phyloP scores from a whole-genome alignment of 1,139 yeast species.

The Magnusiomyces fungicola region DNA sequence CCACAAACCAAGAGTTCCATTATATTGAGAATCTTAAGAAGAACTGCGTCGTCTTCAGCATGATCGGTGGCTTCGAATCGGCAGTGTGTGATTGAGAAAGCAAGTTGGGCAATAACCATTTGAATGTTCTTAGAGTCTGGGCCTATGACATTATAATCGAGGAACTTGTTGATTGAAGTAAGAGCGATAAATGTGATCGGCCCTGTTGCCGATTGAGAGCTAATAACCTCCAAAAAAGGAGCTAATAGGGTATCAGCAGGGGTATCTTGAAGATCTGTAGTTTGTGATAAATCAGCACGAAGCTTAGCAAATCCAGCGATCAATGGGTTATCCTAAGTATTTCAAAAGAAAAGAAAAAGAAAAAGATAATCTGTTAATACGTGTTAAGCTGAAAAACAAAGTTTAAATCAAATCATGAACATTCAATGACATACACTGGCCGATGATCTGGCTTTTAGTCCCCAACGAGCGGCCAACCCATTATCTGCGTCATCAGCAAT shows the following conservation, averaged over 20 bases:
- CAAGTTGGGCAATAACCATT: conserved; percentile 48
- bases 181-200: conserved; percentile 77
- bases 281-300: conserved; percentile 58
- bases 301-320: conserved; percentile 76
- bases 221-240: conserved; percentile 82
- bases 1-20: conserved; percentile 62
- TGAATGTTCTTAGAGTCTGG: conserved; percentile 42
- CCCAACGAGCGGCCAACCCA: conserved; percentile 27
- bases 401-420: background rate
- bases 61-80: conserved; percentile 95
- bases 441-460: conserved; percentile 13
- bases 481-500: conserved; percentile 3
- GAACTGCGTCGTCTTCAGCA: conserved; percentile 84
- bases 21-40: conserved; percentile 71
- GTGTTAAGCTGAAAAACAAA: background rate
- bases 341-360: background rate
- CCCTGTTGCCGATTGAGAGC: conserved; percentile 81
- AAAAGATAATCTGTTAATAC: too few species aligned
- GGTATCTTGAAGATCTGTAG: conserved; percentile 46
- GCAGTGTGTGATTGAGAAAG: conserved; percentile 83
- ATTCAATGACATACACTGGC: conserved; percentile 2
- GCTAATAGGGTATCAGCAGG: conserved; percentile 71
- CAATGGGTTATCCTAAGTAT: conserved; percentile 48
- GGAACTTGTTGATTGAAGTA: conserved; percentile 63
- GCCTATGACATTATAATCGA: conserved; percentile 51